phyloP scores from a whole-genome alignment of 1,139 yeast genomes.

The Ogataea hybrid region DNA sequence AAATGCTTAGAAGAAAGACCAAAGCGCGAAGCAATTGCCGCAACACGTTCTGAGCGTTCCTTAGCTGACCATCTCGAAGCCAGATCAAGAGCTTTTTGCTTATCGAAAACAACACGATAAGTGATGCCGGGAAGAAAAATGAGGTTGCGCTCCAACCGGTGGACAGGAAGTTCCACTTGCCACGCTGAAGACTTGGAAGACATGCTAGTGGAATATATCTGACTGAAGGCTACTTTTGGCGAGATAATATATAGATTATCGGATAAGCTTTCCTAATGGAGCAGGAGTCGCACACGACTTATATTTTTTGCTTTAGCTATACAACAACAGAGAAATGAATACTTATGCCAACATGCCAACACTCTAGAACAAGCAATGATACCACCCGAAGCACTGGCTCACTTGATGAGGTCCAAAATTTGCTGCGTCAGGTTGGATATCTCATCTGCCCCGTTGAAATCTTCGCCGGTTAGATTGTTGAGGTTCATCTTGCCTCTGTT shows the following conservation, averaged over 20 bases:
- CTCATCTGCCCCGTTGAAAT: slow-evolving; percentile 60
- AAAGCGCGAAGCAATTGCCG: slow-evolving; percentile 1
- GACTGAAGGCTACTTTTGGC: background rate
- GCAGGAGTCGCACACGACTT: slow-evolving; percentile 11
- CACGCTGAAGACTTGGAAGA: slow-evolving; percentile 11
- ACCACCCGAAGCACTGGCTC: background rate
- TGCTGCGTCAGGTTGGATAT: slow-evolving; percentile 78
- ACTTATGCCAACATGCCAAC: slow-evolving; percentile 10
- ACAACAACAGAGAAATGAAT: slow-evolving; percentile 9
- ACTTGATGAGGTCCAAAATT: slow-evolving; percentile 45
- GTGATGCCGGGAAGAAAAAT: slow-evolving; percentile 61
- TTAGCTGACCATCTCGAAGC: slow-evolving; percentile 27
- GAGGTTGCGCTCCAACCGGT: slow-evolving; percentile 27
- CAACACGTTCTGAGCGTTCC: background rate
- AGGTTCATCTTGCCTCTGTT: slow-evolving; percentile 31
- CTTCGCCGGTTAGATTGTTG: slow-evolving; percentile 31
- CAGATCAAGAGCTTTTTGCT: slow-evolving; percentile 48
- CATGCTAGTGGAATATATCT: background rate
- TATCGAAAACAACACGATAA: slow-evolving; percentile 52
- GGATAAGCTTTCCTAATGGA: slow-evolving; percentile 14
- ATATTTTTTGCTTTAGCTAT: slow-evolving; percentile 1
- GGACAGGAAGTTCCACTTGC: slow-evolving; percentile 20
- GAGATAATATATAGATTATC: slow-evolving; percentile 2
- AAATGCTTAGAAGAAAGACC: slow-evolving; percentile 38
- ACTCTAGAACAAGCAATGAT: slow-evolving; percentile 5